Base-by-base conservation (phyloP, 768 basidiomycete species). In the Tylopilus plumbeoviolaceoides region DNA sequence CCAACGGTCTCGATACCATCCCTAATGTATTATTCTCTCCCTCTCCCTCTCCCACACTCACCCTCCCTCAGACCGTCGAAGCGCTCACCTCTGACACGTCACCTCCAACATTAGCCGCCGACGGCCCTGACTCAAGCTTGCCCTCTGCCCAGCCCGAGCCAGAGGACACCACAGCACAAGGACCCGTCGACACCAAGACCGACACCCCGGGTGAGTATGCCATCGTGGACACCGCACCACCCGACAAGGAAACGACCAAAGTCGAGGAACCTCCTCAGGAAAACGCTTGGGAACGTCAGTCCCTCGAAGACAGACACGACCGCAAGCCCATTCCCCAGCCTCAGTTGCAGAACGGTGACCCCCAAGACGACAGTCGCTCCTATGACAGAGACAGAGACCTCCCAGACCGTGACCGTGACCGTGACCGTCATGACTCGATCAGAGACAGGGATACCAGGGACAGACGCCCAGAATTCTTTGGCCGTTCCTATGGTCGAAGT, bases 401-500 rank as follows among this genome's bases (percentile, higher is more conserved):
- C n/a, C n/a, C n/a, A n/a, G n/a, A 39, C 40, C 59, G 62, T 51
- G 73, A 73, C n/a, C 65, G 70, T 47, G 74, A 75, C 17, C 65
- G 68, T 49, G 61, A 69, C n/a, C 65, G 60, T 50, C 53, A 60
- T 45, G 60, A 62, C 15, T 1, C 56, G 7, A 27, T n/a, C 31
- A 56, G 62, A 55, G 67, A 64, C 35, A 68, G 69, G 55, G 74
- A 68, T n/a, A n/a, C n/a, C 36, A 58, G 64, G n/a, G 63, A 74
- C n/a, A 72, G 71, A 46, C 70, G 74, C 23, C 63, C 70, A 38
- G 73, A 74, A 21, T 68, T 69, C 41, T 64, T 63, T 54, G 69
- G 69, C 44, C 72, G 70, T 52, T 72, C 70, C 42, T 76, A 72
- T 56, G 74, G 66, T 51, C 71, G 64, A 61, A 68, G 63, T 55